Evolutionary conservation across 1,139 yeast species (phyloP), one percentile per base, ranked within the genome.

Genomic region (Spathaspora sp.): DNA sequence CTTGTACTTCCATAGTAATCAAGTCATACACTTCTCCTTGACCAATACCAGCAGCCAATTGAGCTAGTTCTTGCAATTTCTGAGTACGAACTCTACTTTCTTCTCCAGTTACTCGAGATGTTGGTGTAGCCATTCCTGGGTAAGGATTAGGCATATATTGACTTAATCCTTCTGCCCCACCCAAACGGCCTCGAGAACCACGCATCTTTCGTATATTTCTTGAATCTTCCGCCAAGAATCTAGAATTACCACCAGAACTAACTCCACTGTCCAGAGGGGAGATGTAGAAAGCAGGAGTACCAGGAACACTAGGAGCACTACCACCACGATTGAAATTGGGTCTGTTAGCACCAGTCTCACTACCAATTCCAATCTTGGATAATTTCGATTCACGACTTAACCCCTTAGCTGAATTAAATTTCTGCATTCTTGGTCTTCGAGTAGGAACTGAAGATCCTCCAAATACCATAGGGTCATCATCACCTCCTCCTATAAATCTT

Each of bases 1-100:
- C 53, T 42, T 62, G 63, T 1, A 57, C 49, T 31, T 57, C 59
- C 16, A 51, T 38, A n/a, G 56, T 50, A 15, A 61, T 51, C 40
- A 59, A 52, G n/a, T 57, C 58, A 41, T 54, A 53, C 4, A 60
- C 43, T 36, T 56, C 59, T 13, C 50, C 39, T 23, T 52, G 45
- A 10, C 56, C 53, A 23, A 53, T 47, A 20, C 44, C 31, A 24
- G 43, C 47, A 8, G 51, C 46, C 34, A 50, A 43, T 39, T 43
- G 37, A 16, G 44, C 42, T 15, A 49, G 42, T 13, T 41, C 38
- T 11, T 42, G 39, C 36, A 43, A 38, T 42, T 42, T 45, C 5
- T 9, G n/a, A 31, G 36, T 2, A 13, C 36, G 36, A 31, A 11
- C 36, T 37, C 39, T 47, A 9, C 25, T 5, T 9, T 48, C 51